Base-by-base conservation (phyloP, 139 green algal species). In the Chlorella sorokiniana region DNA sequence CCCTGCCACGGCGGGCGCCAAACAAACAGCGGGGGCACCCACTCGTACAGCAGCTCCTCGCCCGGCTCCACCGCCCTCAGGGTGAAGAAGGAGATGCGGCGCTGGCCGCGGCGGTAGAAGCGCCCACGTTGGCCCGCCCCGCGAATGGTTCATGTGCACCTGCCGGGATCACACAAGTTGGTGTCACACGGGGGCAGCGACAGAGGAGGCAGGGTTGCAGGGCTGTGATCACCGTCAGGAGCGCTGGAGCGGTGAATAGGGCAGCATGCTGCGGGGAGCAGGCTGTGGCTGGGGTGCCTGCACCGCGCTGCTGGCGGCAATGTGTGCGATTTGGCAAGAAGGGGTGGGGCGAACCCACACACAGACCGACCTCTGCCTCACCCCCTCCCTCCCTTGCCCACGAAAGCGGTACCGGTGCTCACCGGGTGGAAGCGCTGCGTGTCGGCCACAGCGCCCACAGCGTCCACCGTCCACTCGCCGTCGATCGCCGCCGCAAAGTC, bases 71-170 rank as follows among this genome's bases (percentile, higher is more conserved):
- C 86, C 35, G 90, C 83, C 0, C 69, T 31, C 1, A 33, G 37
- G 11, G 89, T 73, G 79, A 87, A 92, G 61, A 92, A 91, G 1
- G 77, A 69, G 14, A 93, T 80, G 11, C 67, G 41, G 11, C 76
- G 48, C 42, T 84, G 27, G 9, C 38, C 4, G 2, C 88, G 76
- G 18, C 22, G 11, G 54, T 87, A 90, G 69, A 69, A 84, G 27
- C 90, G 82, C 31, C 41, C 81, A 93, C 86, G 62, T 94, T 94
- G 78, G 56, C 51, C 6, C 78, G 33, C 27, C 31, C 3, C 35
- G 20, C 5, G 78, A 84, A 78, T 93, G 89, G 81, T 93, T 93
- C 78, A 93, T 92, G 79, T 93, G 89, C 61, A 81, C 74, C 74
- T 81, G 74, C 33, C 23, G 8, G 48, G 14, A 16, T 11, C 48